A percentile compares a stretch with the other conserved stretches of the same genome.
These are phyloP conservation scores for Aeschynomene evenia DNA, from an alignment of 306 rosid species.

Conservation along the genomic window DNA sequence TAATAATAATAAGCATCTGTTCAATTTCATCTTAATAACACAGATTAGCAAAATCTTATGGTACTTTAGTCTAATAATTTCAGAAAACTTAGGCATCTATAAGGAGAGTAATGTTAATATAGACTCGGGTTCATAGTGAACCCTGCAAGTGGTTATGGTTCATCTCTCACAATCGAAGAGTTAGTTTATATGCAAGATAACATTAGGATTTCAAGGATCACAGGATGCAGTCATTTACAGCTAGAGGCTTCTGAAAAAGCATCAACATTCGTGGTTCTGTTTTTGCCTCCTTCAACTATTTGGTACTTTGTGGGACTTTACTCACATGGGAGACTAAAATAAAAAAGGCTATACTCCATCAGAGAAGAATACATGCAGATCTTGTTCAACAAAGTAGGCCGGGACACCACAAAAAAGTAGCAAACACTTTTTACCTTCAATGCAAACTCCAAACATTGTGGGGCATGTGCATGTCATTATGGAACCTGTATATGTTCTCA, in stretches of 20 bases:
- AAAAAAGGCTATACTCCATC: neutral
- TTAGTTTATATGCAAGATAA: neutral
- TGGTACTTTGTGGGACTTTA: neutral
- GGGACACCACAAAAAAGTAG: neutral
- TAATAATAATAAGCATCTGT: neutral
- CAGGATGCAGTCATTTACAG: neutral
- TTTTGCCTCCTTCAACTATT: neutral
- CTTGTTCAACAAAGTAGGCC: neutral
- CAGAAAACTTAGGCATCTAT: neutral
- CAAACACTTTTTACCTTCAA: neutral
- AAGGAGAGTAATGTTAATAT: too few relatives aligned
- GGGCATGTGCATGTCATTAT: conserved; percentile 8
- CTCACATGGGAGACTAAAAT: conserved; percentile 22
- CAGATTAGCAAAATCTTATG: neutral
- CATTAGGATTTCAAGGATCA: neutral
- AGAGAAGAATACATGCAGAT: neutral
- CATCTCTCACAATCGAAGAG: neutral
- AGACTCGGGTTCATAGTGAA: too few relatives aligned
- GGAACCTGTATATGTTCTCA: neutral
- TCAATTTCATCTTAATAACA: neutral
- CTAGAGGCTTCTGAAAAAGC: neutral
- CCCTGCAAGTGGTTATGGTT: too few relatives aligned
- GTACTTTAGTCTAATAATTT: neutral
- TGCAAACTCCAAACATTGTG: conserved; percentile 10
- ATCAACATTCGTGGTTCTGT: neutral